Evolutionary conservation across 371 early-diverging fungal genomes (phyloP).

Genomic region (Sporodiniella umbellata): DNA sequence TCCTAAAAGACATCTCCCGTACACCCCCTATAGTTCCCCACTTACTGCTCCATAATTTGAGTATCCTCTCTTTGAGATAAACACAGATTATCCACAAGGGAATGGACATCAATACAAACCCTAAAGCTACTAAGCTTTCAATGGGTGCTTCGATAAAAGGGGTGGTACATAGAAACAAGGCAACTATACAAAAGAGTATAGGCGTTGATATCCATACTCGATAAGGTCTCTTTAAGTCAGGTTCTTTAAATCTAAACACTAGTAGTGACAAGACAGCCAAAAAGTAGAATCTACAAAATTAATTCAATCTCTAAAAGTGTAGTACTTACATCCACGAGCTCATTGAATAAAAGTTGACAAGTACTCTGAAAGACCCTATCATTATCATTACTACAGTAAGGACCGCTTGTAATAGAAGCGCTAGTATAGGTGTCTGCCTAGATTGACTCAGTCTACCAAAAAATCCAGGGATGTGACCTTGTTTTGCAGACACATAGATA

Average conservation of each 20-base stretch:
- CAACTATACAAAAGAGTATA: slow-evolving; percentile 53
- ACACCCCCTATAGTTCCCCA: not conserved
- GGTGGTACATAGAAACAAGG: slow-evolving; percentile 57
- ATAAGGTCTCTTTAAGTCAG: slow-evolving; percentile 61
- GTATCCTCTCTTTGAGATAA: slow-evolving; percentile 26
- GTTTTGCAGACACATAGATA: slow-evolving; percentile 68
- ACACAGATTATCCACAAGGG: slow-evolving; percentile 54
- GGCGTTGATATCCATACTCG: slow-evolving; percentile 61
- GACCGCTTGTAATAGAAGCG: slow-evolving; percentile 60
- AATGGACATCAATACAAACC: slow-evolving; percentile 39
- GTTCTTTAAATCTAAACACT: slow-evolving; percentile 57
- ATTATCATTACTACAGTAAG: slow-evolving; percentile 65
- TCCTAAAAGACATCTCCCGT: not conserved
- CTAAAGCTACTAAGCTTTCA: slow-evolving; percentile 47
- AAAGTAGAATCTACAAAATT: slow-evolving; percentile 36
- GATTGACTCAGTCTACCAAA: slow-evolving; percentile 61
- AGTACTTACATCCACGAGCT: slow-evolving; percentile 69
- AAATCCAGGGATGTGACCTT: slow-evolving; percentile 67
- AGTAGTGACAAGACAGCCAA: slow-evolving; percentile 52
- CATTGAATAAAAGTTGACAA: slow-evolving; percentile 76
- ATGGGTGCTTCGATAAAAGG: slow-evolving; percentile 62
- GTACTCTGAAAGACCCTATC: slow-evolving; percentile 61
- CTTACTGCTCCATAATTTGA: slow-evolving; percentile 31
- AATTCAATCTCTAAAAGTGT: not conserved
- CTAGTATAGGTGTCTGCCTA: slow-evolving; percentile 68